Evolutionary conservation across 2,329 filamentous ascomycete genomes (phyloP).

Genomic region (Botrytis galanthina): DNA sequence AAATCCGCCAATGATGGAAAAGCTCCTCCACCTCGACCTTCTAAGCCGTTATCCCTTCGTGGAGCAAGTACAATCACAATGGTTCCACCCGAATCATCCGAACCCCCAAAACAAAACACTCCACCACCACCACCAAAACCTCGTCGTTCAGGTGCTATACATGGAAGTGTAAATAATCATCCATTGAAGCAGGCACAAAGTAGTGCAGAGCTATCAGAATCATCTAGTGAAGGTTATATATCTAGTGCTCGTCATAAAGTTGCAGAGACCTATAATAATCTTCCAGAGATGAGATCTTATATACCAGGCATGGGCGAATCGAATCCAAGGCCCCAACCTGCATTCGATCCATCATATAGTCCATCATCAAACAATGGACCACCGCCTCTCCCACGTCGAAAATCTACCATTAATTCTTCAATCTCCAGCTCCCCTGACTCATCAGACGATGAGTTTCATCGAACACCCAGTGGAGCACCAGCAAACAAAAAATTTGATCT

Average conservation of each 20-base stretch:
- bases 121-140: constrained; percentile 38
- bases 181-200: constrained; percentile 35
- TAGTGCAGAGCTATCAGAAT: constrained; percentile 28
- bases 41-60: constrained; percentile 56
- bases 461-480: constrained; percentile 26
- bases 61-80: constrained; percentile 38
- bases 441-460: constrained; percentile 34
- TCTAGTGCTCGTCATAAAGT: constrained; percentile 35
- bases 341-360: constrained; percentile 11
- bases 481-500: constrained; percentile 68
- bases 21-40: constrained; percentile 53
- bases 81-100: constrained; percentile 39
- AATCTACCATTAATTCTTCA: constrained; percentile 20
- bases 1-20: constrained; percentile 28
- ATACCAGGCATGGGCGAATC: constrained; percentile 28
- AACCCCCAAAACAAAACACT: constrained; percentile 43
- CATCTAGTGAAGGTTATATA: constrained; percentile 33
- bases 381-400: constrained; percentile 30
- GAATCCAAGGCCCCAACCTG: neutral
- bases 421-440: constrained; percentile 28
- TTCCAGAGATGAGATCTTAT: constrained; percentile 37
- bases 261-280: constrained; percentile 36
- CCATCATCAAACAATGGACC: constrained; percentile 23
- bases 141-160: constrained; percentile 27
- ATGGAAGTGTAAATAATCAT: constrained; percentile 22